phyloP scores from a whole-genome alignment of 768 basidiomycete species.

The Terana coerulea region DNA sequence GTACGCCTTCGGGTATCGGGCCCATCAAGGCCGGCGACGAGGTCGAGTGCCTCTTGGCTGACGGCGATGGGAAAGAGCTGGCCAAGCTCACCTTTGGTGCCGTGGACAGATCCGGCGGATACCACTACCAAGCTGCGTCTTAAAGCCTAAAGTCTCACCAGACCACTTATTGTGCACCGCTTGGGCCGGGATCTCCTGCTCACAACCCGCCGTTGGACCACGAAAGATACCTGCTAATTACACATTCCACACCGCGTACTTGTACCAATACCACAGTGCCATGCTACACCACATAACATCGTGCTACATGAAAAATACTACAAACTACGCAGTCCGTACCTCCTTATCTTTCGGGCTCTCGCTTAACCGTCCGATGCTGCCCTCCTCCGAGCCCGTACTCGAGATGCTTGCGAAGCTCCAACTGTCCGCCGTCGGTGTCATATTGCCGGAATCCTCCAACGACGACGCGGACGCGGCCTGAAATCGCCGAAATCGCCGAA shows the following conservation, averaged over 20 bases:
- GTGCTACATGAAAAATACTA: no score
- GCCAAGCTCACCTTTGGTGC: constrained; percentile 63
- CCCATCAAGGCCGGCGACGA: constrained; percentile 71
- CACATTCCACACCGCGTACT: no score
- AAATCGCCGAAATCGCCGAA: constrained; percentile 75
- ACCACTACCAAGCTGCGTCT: constrained; percentile 39
- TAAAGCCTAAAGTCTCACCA: no score
- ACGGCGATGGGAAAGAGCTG: constrained; percentile 49
- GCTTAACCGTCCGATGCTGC: constrained; percentile 14
- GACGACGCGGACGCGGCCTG: constrained; percentile 43
- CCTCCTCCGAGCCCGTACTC: constrained; percentile 23
- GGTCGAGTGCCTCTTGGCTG: constrained; percentile 68
- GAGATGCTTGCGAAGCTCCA: constrained; percentile 30
- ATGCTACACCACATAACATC: no score
- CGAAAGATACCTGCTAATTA: no score
- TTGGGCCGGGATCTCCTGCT: no score
- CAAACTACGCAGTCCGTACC: constrained; percentile 24
- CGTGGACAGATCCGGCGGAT: constrained; percentile 66
- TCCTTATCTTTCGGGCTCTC: constrained; percentile 18
- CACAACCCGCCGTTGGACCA: no score
- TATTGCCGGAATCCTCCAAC: constrained; percentile 19
- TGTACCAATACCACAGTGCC: no score
- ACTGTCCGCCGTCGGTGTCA: constrained; percentile 25
- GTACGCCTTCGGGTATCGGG: constrained; percentile 91
- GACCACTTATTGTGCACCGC: no score